These are phyloP conservation scores for Trichoderma sp. DNA, from an alignment of 2,329 filamentous ascomycete species.

Conservation along the genomic window DNA sequence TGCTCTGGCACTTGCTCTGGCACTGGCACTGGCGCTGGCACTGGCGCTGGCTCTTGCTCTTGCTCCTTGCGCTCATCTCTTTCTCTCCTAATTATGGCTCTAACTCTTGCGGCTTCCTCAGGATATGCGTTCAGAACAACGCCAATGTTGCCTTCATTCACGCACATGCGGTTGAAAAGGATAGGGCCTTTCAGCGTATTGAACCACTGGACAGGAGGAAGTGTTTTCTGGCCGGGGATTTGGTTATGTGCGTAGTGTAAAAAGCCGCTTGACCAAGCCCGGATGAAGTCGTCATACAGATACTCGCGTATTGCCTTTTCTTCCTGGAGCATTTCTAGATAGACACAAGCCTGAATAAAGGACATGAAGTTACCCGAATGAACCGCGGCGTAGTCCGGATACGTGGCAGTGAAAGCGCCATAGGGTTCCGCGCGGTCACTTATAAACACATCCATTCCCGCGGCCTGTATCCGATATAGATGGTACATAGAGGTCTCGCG, in stretches of 20 bases:
- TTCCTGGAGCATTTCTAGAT: slow-evolving; percentile 39
- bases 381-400: slow-evolving; percentile 42
- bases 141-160: slow-evolving; percentile 37
- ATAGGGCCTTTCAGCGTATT: slow-evolving; percentile 31
- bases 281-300: slow-evolving; percentile 53
- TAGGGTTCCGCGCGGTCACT: slow-evolving; percentile 29
- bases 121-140: slow-evolving; percentile 35
- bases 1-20: not conserved
- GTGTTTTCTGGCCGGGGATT: slow-evolving; percentile 27
- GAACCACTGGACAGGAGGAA: slow-evolving; percentile 44
- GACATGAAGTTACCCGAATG: slow-evolving; percentile 38
- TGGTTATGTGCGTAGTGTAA: slow-evolving; percentile 37
- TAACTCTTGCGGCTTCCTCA: slow-evolving; percentile 29
- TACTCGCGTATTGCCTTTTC: slow-evolving; percentile 38
- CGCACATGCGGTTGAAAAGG: slow-evolving; percentile 32
- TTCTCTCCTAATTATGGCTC: slow-evolving; percentile 19
- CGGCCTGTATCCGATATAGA: slow-evolving; percentile 23
- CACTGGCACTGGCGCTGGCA: not conserved
- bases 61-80: not conserved
- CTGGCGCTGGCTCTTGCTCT: not conserved
- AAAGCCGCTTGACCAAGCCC: slow-evolving; percentile 42
- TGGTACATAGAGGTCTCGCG: not conserved
- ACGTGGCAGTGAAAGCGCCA: slow-evolving; percentile 39
- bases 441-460: not conserved
- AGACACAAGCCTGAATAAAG: slow-evolving; percentile 47